phyloP scores from a whole-genome alignment of 2,329 filamentous ascomycete species.

The Aspergillus sclerotialis region DNA sequence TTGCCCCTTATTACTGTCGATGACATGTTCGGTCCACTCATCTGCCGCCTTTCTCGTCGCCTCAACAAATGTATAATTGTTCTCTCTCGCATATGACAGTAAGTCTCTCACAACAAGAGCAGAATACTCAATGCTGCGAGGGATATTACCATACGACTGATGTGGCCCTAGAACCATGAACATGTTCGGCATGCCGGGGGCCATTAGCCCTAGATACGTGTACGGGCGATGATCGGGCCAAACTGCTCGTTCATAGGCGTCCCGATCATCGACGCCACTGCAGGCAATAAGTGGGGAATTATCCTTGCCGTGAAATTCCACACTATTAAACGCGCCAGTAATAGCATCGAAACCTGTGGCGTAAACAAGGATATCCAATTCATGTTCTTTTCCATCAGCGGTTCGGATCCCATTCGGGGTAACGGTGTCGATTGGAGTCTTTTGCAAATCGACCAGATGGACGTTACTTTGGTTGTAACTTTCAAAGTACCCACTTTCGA shows the following conservation, averaged over 20 bases:
- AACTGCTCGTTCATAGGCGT: no score
- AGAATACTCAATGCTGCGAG: conserved; percentile 22
- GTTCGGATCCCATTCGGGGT: conserved; percentile 2
- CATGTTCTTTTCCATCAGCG: conserved; percentile 13
- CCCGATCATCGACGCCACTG: no score
- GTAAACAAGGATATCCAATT: conserved; percentile 38
- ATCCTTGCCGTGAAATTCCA: conserved; percentile 36
- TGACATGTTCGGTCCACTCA: no score
- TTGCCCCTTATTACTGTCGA: no score
- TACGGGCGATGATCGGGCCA: background rate
- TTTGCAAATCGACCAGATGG: conserved; percentile 20
- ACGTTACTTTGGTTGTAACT: conserved; percentile 29
- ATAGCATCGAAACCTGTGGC: conserved; percentile 42
- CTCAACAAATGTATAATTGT: no score
- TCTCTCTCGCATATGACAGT: no score
- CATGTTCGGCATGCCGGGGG: conserved; percentile 41
- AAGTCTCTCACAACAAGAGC: no score
- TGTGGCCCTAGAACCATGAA: conserved; percentile 52
- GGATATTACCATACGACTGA: conserved; percentile 32
- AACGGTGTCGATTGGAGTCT: conserved; percentile 11
- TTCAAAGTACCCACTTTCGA: conserved; percentile 25
- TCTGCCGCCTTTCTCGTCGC: no score
- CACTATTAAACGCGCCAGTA: conserved; percentile 33
- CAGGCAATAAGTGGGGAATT: no score
- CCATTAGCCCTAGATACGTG: conserved; percentile 5